Evolutionary conservation across 805 yeast genomes (phyloP), one percentile per base, ranked within the genome.

Genomic region (Candida sonorensis): DNA sequence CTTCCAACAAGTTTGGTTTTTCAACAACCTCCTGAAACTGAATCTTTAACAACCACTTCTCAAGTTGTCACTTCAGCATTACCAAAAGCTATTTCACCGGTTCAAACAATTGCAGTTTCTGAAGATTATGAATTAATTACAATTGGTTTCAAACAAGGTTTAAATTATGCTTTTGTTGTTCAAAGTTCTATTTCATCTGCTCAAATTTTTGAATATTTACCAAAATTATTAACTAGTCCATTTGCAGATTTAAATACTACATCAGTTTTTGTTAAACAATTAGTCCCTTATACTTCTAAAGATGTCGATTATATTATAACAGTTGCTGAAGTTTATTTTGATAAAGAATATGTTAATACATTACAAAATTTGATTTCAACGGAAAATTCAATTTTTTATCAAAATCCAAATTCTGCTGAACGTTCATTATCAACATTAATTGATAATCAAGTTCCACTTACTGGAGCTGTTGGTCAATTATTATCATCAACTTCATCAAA

Each of bases 291-390:
- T 51, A 67, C 77, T 12, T 70, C 84, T 2, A 35, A 63, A 1
- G 59, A 58, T 10, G 66, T 65, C 30, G 64, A 64, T 29, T 90
- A 85, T 56, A 71, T 86, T 38, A 84, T 84, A 34, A 82, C 97
- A 0, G 83, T 88, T 39, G 97, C 97, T 6, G 81, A 81, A 53
- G 81, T 85, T 34, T 86, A 82, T 53, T 81, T 86, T 62, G 95
- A 95, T 15, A 53, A 60, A 9, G 53, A 57, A 10, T 58, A 68
- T 19, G 68, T 83, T 12, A 45, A 54, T 2, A 52, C 61, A 0
- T 64, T 90, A 41, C 72, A 72, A 37, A 57, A 57, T 12, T 55
- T 66, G 23, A 55, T 90, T 26, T 58, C 63, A 31, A 59, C 76
- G 36, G 42, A 66, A 0, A 45, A 62, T n/a, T 83, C 95, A 3